phyloP scores from a whole-genome alignment of 2,329 filamentous ascomycete genomes.

The Xylaria digitata region DNA sequence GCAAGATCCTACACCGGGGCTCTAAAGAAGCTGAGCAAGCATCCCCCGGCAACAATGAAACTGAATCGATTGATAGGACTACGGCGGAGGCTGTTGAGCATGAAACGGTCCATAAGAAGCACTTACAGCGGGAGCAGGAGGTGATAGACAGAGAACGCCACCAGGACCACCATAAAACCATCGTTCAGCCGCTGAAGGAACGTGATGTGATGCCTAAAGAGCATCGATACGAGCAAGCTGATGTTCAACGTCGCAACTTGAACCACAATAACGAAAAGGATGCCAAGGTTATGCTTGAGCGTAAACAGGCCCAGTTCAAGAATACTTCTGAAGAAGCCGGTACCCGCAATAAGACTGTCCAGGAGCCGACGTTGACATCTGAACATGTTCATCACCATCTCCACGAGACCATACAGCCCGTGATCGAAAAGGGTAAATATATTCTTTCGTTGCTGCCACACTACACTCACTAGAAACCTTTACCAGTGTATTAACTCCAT shows the following conservation, averaged over 20 bases:
- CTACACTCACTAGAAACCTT: neutral
- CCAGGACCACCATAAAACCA: slow-evolving; percentile 39
- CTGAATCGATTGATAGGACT: slow-evolving; percentile 6
- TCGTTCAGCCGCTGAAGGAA: slow-evolving; percentile 35
- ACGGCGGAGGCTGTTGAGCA: slow-evolving; percentile 33
- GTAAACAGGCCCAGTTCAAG: slow-evolving; percentile 24
- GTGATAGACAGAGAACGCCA: slow-evolving; percentile 32
- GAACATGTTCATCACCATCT: slow-evolving; percentile 36
- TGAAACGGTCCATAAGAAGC: slow-evolving; percentile 31
- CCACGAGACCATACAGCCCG: slow-evolving; percentile 38
- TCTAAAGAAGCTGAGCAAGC: neutral
- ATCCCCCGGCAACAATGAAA: slow-evolving; percentile 4
- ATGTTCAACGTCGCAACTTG: slow-evolving; percentile 13
- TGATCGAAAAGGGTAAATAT: slow-evolving; percentile 33
- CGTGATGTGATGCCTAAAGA: slow-evolving; percentile 29
- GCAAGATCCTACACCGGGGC: slow-evolving; percentile 23
- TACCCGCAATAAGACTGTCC: neutral
- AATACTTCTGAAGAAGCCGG: slow-evolving; percentile 13
- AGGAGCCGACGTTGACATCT: slow-evolving; percentile 29
- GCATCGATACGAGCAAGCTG: slow-evolving; percentile 28
- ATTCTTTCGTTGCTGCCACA: no score
- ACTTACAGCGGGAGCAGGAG: slow-evolving; percentile 33
- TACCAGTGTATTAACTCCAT: neutral
- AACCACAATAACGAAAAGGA: slow-evolving; percentile 17
- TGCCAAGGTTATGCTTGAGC: neutral